Percentiles rank a stretch among this genome's conserved stretches.
phyloP scores from a whole-genome alignment of 306 rosid genomes.

The Lagenaria siceraria region DNA sequence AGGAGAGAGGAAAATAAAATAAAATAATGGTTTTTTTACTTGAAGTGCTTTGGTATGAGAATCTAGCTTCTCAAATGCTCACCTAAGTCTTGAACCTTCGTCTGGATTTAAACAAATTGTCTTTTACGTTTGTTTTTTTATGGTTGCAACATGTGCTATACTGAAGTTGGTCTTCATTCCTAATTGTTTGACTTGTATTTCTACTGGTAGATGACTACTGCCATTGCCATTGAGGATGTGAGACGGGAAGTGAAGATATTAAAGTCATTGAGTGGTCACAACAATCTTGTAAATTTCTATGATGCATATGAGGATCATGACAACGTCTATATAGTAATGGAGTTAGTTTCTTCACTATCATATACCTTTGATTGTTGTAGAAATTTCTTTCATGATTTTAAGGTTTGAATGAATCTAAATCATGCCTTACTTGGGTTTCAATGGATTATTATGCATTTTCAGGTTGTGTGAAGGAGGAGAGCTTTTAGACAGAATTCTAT shows the following conservation, averaged over 20 bases:
- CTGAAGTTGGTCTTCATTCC: neutral
- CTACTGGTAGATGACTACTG: slow-evolving; percentile 76
- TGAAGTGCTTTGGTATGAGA: neutral
- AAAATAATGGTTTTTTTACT: neutral
- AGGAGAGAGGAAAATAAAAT: neutral
- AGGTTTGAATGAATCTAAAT: neutral
- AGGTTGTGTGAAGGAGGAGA: slow-evolving; percentile 96
- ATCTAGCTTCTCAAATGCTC: neutral
- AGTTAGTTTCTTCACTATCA: slow-evolving; percentile 35
- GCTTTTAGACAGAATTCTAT: slow-evolving; percentile 80
- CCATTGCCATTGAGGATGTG: slow-evolving; percentile 88
- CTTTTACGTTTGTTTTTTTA: neutral
- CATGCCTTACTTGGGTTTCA: neutral
- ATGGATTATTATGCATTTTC: slow-evolving; percentile 4
- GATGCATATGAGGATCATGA: slow-evolving; percentile 84
- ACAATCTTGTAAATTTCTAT: slow-evolving; percentile 58
- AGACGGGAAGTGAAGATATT: slow-evolving; percentile 91
- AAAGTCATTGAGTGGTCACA: slow-evolving; percentile 74
- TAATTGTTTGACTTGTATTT: neutral
- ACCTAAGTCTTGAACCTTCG: neutral
- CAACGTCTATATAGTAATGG: slow-evolving; percentile 89
- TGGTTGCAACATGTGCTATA: neutral
- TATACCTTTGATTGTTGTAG: neutral
- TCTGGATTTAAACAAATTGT: neutral
- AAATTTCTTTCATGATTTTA: neutral